Evolutionary conservation across 2,329 filamentous ascomycete genomes (phyloP).

Genomic region (Aureobasidium sp.): DNA sequence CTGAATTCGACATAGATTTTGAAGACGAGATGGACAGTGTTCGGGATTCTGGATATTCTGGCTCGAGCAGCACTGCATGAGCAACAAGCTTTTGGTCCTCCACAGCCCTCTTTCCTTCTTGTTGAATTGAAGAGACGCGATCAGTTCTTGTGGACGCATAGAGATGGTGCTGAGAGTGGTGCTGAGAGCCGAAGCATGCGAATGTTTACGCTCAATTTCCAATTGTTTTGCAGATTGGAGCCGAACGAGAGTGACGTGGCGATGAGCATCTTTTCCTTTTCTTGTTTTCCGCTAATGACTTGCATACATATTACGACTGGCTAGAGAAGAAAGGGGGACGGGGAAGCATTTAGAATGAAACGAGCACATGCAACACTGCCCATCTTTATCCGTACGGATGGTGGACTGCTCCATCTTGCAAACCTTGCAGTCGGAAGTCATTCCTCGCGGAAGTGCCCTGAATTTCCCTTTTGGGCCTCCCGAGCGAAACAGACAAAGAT

Average conservation of each 20-base stretch:
- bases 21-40: slow-evolving; percentile 39
- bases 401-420: not conserved
- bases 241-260: not conserved
- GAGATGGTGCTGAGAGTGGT: not conserved
- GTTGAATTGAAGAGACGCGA: not conserved
- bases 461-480: not conserved
- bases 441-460: not conserved
- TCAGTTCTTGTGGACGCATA: not conserved
- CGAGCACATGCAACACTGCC: not conserved
- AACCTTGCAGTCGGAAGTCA: not conserved
- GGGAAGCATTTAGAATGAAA: not conserved
- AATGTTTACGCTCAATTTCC: not conserved
- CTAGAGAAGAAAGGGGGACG: not conserved
- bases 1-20: slow-evolving; percentile 91
- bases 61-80: slow-evolving; percentile 17
- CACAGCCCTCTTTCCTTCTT: not conserved
- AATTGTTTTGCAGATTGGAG: not conserved
- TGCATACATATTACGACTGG: not conserved
- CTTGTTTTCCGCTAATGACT: not conserved
- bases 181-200: not conserved
- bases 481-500: not conserved
- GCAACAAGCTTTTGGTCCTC: not conserved
- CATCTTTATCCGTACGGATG: not conserved
- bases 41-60: slow-evolving; percentile 26
- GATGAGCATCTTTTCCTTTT: not conserved